Evolutionary conservation across 2,329 filamentous ascomycete species (phyloP).

Genomic region (Aureobasidium pullulans): DNA sequence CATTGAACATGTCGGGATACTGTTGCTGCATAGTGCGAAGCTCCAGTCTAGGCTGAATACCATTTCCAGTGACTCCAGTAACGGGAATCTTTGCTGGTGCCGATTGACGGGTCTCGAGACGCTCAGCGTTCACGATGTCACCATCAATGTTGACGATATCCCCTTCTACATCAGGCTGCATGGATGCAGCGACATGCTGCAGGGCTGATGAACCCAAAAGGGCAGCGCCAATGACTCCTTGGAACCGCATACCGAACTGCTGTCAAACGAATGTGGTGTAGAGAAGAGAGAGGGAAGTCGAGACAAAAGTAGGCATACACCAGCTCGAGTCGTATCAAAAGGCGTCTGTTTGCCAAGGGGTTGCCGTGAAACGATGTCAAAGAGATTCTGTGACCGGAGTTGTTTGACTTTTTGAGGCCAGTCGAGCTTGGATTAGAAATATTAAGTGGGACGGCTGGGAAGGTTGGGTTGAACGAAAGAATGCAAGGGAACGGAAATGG

Average conservation of each 20-base stretch:
- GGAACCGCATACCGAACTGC: slow-evolving; percentile 7
- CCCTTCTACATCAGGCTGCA: slow-evolving; percentile 1
- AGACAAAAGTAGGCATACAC: slow-evolving; percentile 6
- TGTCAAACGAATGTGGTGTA: slow-evolving; percentile 3
- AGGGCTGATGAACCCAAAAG: slow-evolving; percentile 7
- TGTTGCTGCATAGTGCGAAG: slow-evolving; percentile 59
- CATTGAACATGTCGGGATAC: slow-evolving; percentile 59
- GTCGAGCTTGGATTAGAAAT: slow-evolving; percentile 8
- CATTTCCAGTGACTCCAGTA: slow-evolving; percentile 25
- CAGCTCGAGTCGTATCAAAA: neutral
- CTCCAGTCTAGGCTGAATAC: slow-evolving; percentile 49
- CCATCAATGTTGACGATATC: neutral
- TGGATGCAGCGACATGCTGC: slow-evolving; percentile 8
- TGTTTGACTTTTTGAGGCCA: slow-evolving; percentile 3
- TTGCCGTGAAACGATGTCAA: slow-evolving; percentile 6
- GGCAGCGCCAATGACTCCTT: slow-evolving; percentile 2
- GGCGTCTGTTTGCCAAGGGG: neutral
- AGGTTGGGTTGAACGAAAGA: neutral
- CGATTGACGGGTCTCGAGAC: slow-evolving; percentile 9
- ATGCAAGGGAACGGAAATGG: slow-evolving; percentile 8
- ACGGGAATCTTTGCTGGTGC: slow-evolving; percentile 18
- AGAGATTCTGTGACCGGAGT: neutral
- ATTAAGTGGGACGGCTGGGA: neutral
- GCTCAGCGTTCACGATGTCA: slow-evolving; percentile 1
- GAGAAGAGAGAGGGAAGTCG: neutral